A percentile compares a stretch with the other conserved stretches of the same genome.
These are phyloP conservation scores for Exutisphaerella laricina DNA, from an alignment of 2,329 filamentous ascomycete species.

Conservation along the genomic window DNA sequence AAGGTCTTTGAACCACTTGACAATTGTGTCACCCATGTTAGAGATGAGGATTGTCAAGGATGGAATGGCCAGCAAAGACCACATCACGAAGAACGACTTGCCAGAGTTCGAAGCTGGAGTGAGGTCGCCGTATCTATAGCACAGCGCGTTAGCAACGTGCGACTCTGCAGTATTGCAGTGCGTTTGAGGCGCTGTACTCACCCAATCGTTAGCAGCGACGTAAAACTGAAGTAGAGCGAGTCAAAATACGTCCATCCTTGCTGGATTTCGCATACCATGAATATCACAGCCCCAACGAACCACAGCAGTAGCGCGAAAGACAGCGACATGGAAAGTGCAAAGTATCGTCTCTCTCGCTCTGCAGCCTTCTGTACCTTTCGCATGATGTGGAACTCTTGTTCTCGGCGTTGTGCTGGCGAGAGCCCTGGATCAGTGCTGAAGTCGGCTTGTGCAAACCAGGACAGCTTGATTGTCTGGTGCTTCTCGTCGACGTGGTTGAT, in stretches of 20 bases:
- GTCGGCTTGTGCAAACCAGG: constrained; percentile 36
- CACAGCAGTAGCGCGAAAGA: constrained; percentile 40
- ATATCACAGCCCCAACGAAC: constrained; percentile 48
- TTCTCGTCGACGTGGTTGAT: constrained; percentile 37
- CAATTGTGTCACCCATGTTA: constrained; percentile 51
- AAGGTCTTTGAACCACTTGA: constrained; percentile 50
- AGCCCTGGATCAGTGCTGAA: constrained; percentile 41
- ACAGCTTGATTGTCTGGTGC: constrained; percentile 40
- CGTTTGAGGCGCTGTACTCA: not conserved
- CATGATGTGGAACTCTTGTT: constrained; percentile 49
- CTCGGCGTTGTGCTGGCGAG: constrained; percentile 35
- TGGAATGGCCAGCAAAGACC: constrained; percentile 51
- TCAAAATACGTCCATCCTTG: constrained; percentile 49
- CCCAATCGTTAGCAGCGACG: constrained; percentile 47
- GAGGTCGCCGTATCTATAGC: constrained; percentile 46
- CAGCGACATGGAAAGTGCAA: constrained; percentile 36
- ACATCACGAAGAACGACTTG: constrained; percentile 53
- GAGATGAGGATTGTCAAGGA: constrained; percentile 51
- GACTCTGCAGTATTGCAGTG: too few relatives aligned
- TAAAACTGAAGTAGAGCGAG: constrained; percentile 50
- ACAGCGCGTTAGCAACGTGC: not conserved
- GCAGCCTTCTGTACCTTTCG: constrained; percentile 41
- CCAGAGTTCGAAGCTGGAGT: constrained; percentile 45
- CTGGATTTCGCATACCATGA: constrained; percentile 43
- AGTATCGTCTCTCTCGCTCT: constrained; percentile 38